Conservation (phyloP, 768 basidiomycete species). For the Leccinum sublutescens region DNA sequence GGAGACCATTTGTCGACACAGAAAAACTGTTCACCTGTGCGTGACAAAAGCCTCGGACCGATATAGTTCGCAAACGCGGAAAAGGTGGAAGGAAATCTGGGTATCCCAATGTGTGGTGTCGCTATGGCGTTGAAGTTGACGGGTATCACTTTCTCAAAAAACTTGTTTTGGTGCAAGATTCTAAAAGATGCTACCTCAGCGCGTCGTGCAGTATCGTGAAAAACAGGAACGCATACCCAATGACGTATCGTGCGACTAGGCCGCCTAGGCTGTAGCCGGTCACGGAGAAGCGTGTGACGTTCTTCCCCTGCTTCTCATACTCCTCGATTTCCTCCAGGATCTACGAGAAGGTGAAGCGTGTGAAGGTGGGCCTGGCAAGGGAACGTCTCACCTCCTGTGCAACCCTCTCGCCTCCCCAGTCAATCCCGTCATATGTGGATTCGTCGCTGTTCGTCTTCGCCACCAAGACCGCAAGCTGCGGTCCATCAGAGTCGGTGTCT, state of each 20-base stretch:
- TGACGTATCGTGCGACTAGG: conserved; percentile 72
- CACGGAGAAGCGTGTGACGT: conserved; percentile 67
- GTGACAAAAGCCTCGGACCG: conserved; percentile 67
- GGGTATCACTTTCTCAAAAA: conserved; percentile 69
- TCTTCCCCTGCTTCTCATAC: conserved; percentile 51
- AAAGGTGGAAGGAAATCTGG: conserved; percentile 56
- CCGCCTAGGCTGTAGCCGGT: conserved; percentile 84
- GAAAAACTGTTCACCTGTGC: conserved; percentile 81
- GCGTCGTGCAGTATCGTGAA: background rate
- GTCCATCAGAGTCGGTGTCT: conserved; percentile 29
- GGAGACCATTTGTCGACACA: conserved; percentile 70
- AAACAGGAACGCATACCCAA: conserved; percentile 50
- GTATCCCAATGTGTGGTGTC: conserved; percentile 80
- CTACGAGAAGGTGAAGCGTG: conserved; percentile 34
- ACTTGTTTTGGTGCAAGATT: conserved; percentile 60
- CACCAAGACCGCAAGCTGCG: conserved; percentile 58
- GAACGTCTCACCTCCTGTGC: conserved; percentile 61
- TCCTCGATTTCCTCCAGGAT: conserved; percentile 53
- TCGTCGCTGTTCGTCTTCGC: conserved; percentile 65
- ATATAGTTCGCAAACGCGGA: conserved; percentile 52
- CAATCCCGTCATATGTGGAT: conserved; percentile 79
- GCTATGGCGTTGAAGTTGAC: conserved; percentile 84
- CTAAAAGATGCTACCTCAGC: conserved; percentile 32
- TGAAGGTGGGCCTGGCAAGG: background rate
- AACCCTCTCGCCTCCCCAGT: conserved; percentile 81